Evolutionary conservation across 192 early-diverging fungal genomes (phyloP), one percentile per base, ranked within the genome.

Genomic region (Umbelopsis ramanniana): DNA sequence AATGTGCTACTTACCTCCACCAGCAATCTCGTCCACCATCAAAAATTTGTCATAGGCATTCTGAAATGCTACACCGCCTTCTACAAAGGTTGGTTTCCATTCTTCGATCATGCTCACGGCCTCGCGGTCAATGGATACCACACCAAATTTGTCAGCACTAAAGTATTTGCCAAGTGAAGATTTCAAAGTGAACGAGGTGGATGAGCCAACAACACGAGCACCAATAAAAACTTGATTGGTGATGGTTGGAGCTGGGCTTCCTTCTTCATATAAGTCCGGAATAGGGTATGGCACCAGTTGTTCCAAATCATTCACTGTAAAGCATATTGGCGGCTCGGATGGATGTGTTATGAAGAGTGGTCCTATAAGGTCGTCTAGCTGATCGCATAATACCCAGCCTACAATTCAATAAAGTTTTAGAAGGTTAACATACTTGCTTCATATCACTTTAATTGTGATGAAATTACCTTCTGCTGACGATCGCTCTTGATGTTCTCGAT

Each of bases 71-170:
- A 90, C 78, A 0, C 93, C 94, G 24, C 89, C 91, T 15, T 93
- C 91, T n/a, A 81, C 55, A 19, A 91, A 63, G 15, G 87, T 75
- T 8, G 89, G 84, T 43, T 83, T 84, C 91, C 91, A 94, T 76
- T 94, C 94, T 72, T 95, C 93, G 47, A 84, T 79, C n/a, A 87
- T 89, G 1, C 93, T 91, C 40, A 94, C 90, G 0, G 93, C 94
- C 69, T 94, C 92, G 33, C 79, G 70, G 21, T 90, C 88, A 24
- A 86, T 87, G 6, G 81, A 69, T 6, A 93, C 91, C n/a, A 91
- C 84, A 8, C 93, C 94, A 78, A 95, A 90, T 52, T 93, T 92
- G 84, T 95, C 94, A 5, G 85, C 82, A 21, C 88, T 81, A 15
- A 94, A 79, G 76, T 93, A 94, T 67, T 85, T 84, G 38, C 89